A percentile compares a stretch with the other conserved stretches of the same genome.
Conservation (phyloP, 140 eudicot genomes). For the Senecio squalidus region DNA sequence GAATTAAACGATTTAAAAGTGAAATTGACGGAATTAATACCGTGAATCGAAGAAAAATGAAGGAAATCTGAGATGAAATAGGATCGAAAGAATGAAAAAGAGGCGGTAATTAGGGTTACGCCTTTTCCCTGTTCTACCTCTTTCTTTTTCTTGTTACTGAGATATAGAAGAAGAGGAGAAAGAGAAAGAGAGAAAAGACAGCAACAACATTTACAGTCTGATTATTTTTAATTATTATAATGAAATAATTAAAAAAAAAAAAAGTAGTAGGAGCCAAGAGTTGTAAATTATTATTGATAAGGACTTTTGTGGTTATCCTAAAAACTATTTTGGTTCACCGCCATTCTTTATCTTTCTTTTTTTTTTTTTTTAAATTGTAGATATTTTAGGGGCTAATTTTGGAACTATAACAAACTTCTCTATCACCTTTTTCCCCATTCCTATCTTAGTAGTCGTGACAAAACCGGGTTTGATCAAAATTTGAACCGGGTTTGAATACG, state of each 20-base stretch:
- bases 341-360: constrained; percentile 15
- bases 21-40: not conserved
- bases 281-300: constrained; percentile 16
- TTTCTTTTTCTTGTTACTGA: constrained; percentile 12
- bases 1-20: too few relatives aligned
- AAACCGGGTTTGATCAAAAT: too few relatives aligned
- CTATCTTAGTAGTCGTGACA: too few relatives aligned
- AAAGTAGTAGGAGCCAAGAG: constrained; percentile 2
- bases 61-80: constrained; percentile 20
- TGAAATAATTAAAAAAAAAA: too few relatives aligned
- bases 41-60: not conserved
- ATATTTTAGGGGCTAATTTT: constrained; percentile 14
- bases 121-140: constrained; percentile 26
- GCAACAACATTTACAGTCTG: constrained; percentile 21
- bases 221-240: not conserved
- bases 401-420: constrained; percentile 4
- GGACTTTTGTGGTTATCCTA: constrained; percentile 22
- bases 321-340: constrained; percentile 11
- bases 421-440: not conserved
- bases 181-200: constrained; percentile 29
- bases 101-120: too few relatives aligned
- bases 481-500: too few relatives aligned
- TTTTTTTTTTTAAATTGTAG: not conserved
- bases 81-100: too few relatives aligned
- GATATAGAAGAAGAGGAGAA: constrained; percentile 22